Percentiles rank a stretch among this genome's conserved stretches.
phyloP scores from a whole-genome alignment of 1,284 basidiomycete species.

The Rhodotorula sp. region DNA sequence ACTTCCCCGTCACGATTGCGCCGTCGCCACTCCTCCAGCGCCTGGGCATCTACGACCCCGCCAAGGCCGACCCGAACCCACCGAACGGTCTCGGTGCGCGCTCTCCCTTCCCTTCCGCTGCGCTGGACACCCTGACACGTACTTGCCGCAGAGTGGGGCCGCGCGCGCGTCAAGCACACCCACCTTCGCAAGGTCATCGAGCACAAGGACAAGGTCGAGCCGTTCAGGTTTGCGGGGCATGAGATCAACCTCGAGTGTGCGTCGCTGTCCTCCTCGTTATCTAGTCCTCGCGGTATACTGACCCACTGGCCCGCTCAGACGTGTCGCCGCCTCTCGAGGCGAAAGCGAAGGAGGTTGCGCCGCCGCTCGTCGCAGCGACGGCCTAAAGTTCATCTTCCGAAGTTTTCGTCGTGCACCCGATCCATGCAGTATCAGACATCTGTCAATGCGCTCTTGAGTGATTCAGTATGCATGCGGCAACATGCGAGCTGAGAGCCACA shows the following conservation, averaged over 20 bases:
- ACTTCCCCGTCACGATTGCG: slow-evolving; percentile 12
- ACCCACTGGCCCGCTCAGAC: too few relatives aligned
- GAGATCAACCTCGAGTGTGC: slow-evolving; percentile 1
- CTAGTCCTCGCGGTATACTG: background rate
- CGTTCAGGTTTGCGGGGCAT: background rate
- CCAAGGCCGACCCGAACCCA: background rate
- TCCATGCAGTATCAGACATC: too few relatives aligned
- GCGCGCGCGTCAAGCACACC: slow-evolving; percentile 6
- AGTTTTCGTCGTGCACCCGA: too few relatives aligned
- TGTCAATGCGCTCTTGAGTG: too few relatives aligned
- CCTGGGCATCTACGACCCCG: slow-evolving; percentile 20
- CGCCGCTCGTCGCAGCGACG: too few relatives aligned
- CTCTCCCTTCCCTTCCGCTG: background rate
- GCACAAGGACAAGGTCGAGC: background rate
- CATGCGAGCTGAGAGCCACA: too few relatives aligned
- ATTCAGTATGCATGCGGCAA: too few relatives aligned
- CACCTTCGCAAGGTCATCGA: background rate
- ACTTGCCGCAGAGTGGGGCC: slow-evolving; percentile 3
- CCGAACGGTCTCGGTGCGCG: slow-evolving; percentile 7
- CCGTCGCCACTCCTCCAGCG: slow-evolving; percentile 24
- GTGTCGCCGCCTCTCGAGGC: too few relatives aligned
- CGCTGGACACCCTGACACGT: background rate
- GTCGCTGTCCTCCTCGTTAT: background rate
- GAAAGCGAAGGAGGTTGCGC: too few relatives aligned
- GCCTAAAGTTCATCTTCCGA: too few relatives aligned